Evolutionary conservation across 805 yeast species (phyloP), one percentile per base, ranked within the genome.

Genomic region (Lipomyces mesembrius): DNA sequence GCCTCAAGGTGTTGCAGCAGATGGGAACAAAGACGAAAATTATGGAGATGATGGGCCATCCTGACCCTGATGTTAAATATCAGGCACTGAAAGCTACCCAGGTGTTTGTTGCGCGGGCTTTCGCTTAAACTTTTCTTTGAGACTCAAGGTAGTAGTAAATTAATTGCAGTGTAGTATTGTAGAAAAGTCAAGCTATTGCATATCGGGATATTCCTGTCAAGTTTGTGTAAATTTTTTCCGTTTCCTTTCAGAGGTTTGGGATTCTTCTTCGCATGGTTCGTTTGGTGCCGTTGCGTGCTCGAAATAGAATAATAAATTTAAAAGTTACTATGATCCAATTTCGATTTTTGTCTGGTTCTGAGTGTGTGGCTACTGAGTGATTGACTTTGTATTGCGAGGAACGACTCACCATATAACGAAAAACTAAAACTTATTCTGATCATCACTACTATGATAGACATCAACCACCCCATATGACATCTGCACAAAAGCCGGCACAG

Each of bases 51-150:
- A 87, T 95, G 87, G 87, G 85, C 74, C 86, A 88, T 65, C 85
- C 88, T 54, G 93, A 92, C 77, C 84, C 93, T 27, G 95, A 91
- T 76, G 93, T 95, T 72, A 91, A 94, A 77, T 95, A 89, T 77
- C 97, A 94, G 81, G 98, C 98, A 1, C 84, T 95, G 75, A 91
- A 91, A 78, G 92, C 98, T 3, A 91, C 97, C n/a, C 99, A 95
- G 81, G 85, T 88, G 65, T 86, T 95, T 74, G 96, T 95, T 62
- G 92, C 97, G 2, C 92, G 91, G 75, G 83, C 89, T n/a, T 85
- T 89, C 43, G 67, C 65, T 17, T 68, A 62, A 35, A 32, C 4
- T 54, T 71, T 54, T 39, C 4, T 22, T 37, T 22, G 20, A 14
- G 53, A 25, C 11, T 29, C 9, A 37, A 6, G 17, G 20, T n/a